Percentiles rank a stretch among this genome's conserved stretches.
phyloP scores from a whole-genome alignment of 306 rosid species.

The Lathyrus sativus region DNA sequence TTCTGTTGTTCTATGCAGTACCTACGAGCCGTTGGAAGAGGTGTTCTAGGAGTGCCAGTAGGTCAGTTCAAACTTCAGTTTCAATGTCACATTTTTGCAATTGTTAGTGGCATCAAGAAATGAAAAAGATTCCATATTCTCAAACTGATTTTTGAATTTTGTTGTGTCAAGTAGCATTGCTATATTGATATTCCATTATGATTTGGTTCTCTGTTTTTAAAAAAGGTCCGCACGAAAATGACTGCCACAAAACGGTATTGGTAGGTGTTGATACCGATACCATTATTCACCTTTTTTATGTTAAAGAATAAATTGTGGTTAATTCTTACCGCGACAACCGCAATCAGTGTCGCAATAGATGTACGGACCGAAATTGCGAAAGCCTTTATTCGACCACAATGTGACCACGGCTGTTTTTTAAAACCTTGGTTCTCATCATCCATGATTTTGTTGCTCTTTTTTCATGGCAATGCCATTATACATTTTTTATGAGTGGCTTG shows the following conservation, averaged over 20 bases:
- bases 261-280: too few species aligned
- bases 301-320: too few species aligned
- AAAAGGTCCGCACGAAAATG: too few species aligned
- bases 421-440: constrained; percentile 21
- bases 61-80: constrained; percentile 56
- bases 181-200: neutral
- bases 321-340: too few species aligned
- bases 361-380: too few species aligned
- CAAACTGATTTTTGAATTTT: too few species aligned
- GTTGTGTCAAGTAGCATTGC: neutral
- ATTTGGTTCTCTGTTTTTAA: neutral
- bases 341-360: too few species aligned
- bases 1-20: constrained; percentile 54
- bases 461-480: neutral
- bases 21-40: constrained; percentile 74
- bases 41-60: constrained; percentile 66
- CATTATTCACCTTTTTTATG: too few species aligned
- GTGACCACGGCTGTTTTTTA: too few species aligned
- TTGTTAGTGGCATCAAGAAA: neutral
- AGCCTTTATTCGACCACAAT: too few species aligned
- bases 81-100: neutral
- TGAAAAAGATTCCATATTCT: neutral
- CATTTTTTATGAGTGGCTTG: neutral
- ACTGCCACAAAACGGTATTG: too few species aligned
- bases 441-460: neutral